These are phyloP conservation scores for Cystofilobasidium macerans DNA, from an alignment of 768 basidiomycete species.

Conservation along the genomic window DNA sequence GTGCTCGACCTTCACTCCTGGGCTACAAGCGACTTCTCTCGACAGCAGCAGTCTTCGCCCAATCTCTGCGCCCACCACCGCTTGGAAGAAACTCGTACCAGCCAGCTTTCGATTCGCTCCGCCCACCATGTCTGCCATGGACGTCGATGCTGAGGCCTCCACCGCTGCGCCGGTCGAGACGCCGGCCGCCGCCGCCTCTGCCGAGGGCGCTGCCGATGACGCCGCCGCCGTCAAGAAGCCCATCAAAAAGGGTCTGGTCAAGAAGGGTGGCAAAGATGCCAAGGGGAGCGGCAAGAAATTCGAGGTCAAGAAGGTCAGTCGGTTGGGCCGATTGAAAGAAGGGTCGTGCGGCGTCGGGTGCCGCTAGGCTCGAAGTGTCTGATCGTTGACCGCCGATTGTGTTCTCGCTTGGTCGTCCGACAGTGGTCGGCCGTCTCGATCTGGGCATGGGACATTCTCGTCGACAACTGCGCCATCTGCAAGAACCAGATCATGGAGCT, in stretches of 20 bases:
- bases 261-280: slow-evolving; percentile 18
- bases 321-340: not conserved
- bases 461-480: slow-evolving; percentile 99
- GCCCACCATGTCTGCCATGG: slow-evolving; percentile 21
- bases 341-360: not conserved
- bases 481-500: slow-evolving; percentile 99
- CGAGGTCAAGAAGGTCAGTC: slow-evolving; percentile 91
- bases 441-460: slow-evolving; percentile 99
- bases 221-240: slow-evolving; percentile 2
- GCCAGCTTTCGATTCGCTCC: not conserved
- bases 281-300: slow-evolving; percentile 45
- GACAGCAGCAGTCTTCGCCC: too few relatives aligned
- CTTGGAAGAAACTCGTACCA: not conserved
- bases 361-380: not conserved
- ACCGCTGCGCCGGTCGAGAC: slow-evolving; percentile 2
- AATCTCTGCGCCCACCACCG: not conserved
- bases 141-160: slow-evolving; percentile 17
- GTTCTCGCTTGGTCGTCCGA: too few relatives aligned
- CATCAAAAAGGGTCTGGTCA: not conserved
- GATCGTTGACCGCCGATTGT: not conserved
- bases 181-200: not conserved
- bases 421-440: slow-evolving; percentile 98
- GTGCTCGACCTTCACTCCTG: too few relatives aligned
- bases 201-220: not conserved
- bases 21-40: too few relatives aligned